These are phyloP conservation scores for Diatrype stigma DNA, from an alignment of 2,329 filamentous ascomycete species.

Conservation along the genomic window DNA sequence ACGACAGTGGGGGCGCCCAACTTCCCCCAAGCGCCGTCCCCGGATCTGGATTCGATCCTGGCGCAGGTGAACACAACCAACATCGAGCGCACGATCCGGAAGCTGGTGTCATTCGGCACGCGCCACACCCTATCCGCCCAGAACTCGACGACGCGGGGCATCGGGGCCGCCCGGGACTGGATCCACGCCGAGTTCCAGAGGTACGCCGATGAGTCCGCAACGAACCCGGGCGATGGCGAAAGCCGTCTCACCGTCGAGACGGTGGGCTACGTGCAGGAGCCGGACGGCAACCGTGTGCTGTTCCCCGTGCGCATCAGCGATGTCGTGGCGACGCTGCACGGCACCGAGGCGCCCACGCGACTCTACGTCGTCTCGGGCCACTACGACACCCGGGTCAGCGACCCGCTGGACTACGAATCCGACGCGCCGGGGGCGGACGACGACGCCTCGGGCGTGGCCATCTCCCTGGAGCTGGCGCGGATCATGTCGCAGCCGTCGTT, in stretches of 20 bases:
- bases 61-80: conserved; percentile 32
- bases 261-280: conserved; percentile 45
- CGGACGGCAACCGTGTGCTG: conserved; percentile 39
- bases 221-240: too few species aligned
- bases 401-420: conserved; percentile 45
- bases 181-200: conserved; percentile 45
- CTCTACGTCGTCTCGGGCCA: conserved; percentile 53
- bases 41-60: conserved; percentile 23
- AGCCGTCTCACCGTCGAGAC: conserved; percentile 47
- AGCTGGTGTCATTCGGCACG: conserved; percentile 53
- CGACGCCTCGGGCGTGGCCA: conserved; percentile 51
- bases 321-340: conserved; percentile 47
- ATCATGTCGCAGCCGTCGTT: conserved; percentile 41
- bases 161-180: conserved; percentile 55
- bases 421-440: conserved; percentile 56
- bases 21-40: conserved; percentile 22
- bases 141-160: conserved; percentile 46
- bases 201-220: conserved; percentile 42
- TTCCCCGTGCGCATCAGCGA: conserved; percentile 51
- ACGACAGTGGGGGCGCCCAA: conserved; percentile 22
- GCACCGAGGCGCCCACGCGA: conserved; percentile 41
- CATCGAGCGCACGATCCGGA: conserved; percentile 47
- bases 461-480: conserved; percentile 52
- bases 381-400: conserved; percentile 49
- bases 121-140: conserved; percentile 52